Evolutionary conservation across 768 basidiomycete species (phyloP), one percentile per base, ranked within the genome.

Genomic region (Mycena vitilis): DNA sequence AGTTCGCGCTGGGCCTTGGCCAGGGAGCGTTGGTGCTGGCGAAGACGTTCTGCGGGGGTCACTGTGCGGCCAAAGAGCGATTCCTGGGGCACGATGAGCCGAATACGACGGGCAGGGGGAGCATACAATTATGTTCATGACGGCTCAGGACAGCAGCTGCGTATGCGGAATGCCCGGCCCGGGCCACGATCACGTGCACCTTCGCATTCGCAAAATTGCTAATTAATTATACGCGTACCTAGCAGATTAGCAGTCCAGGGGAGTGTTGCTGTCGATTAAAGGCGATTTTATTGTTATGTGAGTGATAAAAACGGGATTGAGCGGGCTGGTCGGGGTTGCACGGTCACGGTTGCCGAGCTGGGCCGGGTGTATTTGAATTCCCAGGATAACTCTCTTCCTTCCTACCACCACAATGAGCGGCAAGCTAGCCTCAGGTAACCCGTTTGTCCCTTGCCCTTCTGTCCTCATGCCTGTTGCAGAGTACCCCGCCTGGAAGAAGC

Each of bases 1-100:
- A 99, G 92, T 81, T 99, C 98, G 55, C 98, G 91, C 81, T 99
- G 96, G 10, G 98, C 98, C 79, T 99, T 98, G 42, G 95, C 92
- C 71, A 99, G 89, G 4, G 95, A 89, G 42, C 97, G 92, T 79
- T 99, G 98, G 79, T 99, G 96, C 81, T 98, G 95, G 63, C 97
- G 91, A 70, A 99, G 87, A 64, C 96, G 91, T 81, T 99, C 98
- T 30, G 97, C 97, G 20, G 98, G 98, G 20, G 97, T 98, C 36
- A 98, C 88, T 1, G 94, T 91, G 54, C 95, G 91, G 12, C 97
- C 97, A 78, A 99, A 99, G 49, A 99, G 90, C 0, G 94, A 90
- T 85, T 99, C 97, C 96, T 98, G 73, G 57, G 48, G 71, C 0
- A 20, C 23, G 65, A 63, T 71, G 42, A 65, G 66, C 52, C 42